These are phyloP conservation scores for Fusarium sacchari DNA, from an alignment of 2,329 filamentous ascomycete species.

Conservation along the genomic window DNA sequence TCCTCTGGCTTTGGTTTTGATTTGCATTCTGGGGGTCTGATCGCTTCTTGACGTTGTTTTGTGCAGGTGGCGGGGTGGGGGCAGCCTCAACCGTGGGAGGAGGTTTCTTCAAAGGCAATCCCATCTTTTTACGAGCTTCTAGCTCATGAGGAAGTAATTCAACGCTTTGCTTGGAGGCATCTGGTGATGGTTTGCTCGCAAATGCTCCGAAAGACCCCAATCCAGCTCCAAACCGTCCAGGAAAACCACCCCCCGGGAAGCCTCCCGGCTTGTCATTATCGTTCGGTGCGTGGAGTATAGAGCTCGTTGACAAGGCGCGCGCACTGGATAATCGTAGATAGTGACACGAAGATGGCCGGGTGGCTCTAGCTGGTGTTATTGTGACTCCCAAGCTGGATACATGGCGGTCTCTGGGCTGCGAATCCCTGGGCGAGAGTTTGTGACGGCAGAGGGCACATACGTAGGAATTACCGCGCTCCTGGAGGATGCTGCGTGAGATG, in stretches of 20 bases:
- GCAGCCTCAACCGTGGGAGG: background rate
- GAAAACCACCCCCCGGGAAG: slow-evolving; percentile 40
- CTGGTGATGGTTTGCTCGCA: slow-evolving; percentile 18
- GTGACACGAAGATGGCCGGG: background rate
- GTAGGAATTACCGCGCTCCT: slow-evolving; percentile 53
- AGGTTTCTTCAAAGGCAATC: slow-evolving; percentile 30
- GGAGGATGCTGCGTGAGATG: slow-evolving; percentile 16
- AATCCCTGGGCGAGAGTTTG: slow-evolving; percentile 38
- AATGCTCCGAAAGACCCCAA: slow-evolving; percentile 41
- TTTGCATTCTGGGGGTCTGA: background rate
- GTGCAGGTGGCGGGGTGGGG: background rate
- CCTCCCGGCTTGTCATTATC: slow-evolving; percentile 31
- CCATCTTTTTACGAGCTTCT: slow-evolving; percentile 48
- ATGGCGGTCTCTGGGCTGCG: slow-evolving; percentile 26
- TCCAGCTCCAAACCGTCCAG: slow-evolving; percentile 33
- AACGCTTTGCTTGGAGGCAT: background rate
- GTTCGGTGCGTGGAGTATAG: slow-evolving; percentile 31
- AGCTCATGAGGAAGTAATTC: slow-evolving; percentile 52
- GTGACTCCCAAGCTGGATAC: slow-evolving; percentile 20
- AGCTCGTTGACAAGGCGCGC: slow-evolving; percentile 46
- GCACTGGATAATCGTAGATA: slow-evolving; percentile 1
- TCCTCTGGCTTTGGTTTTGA: slow-evolving; percentile 11
- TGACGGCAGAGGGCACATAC: slow-evolving; percentile 55
- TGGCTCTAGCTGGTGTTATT: slow-evolving; percentile 5
- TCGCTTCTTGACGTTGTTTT: slow-evolving; percentile 3